These are phyloP conservation scores for Xylaria flabelliformis DNA, from an alignment of 495 filamentous ascomycete species.

Conservation along the genomic window DNA sequence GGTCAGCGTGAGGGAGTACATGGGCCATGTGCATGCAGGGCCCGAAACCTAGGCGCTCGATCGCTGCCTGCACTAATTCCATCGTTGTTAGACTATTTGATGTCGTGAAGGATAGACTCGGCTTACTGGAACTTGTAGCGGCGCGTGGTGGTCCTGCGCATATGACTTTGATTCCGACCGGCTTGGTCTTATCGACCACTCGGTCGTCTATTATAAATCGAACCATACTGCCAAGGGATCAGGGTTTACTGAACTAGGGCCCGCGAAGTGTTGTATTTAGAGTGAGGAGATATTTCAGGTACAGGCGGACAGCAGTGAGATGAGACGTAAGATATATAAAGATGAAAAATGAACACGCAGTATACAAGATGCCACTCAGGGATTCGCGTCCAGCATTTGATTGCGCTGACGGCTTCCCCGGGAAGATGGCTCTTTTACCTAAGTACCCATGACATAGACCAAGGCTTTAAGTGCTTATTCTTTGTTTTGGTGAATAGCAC, in stretches of 20 bases:
- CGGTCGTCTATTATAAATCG: slow-evolving; percentile 18
- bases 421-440: not conserved
- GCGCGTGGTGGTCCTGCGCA: slow-evolving; percentile 36
- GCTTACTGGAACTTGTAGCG: slow-evolving; percentile 23
- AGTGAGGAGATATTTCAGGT: not conserved
- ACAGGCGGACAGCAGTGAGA: not conserved
- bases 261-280: not conserved
- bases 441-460: not conserved
- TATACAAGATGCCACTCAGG: not conserved
- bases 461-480: slow-evolving; percentile 4
- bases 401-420: not conserved
- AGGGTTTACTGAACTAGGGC: not conserved
- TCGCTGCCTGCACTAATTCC: slow-evolving; percentile 35
- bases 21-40: slow-evolving; percentile 37
- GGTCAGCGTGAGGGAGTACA: slow-evolving; percentile 4
- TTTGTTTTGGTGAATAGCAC: not conserved
- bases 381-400: not conserved
- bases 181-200: slow-evolving; percentile 13
- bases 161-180: slow-evolving; percentile 31
- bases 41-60: slow-evolving; percentile 30
- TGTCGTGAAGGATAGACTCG: not conserved
- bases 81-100: slow-evolving; percentile 14
- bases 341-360: not conserved
- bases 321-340: not conserved
- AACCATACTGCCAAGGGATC: not conserved